Percentiles rank a stretch among this genome's conserved stretches.
Evolutionary conservation across 2,329 filamentous ascomycete genomes (phyloP).

Genomic region (Cladosporium sphaerospermum): DNA sequence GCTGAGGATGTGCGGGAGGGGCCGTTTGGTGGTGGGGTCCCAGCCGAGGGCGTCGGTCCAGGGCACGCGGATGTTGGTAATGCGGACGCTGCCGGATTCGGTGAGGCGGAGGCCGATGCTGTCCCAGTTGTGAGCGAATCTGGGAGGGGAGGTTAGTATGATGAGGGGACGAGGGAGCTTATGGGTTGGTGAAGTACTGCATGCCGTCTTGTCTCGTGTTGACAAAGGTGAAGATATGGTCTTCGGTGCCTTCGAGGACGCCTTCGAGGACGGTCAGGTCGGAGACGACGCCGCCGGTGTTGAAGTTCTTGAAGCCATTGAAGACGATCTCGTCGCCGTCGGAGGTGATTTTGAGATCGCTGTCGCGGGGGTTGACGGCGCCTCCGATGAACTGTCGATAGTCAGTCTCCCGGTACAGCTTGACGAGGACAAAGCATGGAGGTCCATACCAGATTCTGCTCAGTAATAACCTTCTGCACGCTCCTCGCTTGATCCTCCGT

Average conservation of each 20-base stretch:
- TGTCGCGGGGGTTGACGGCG: conserved; percentile 59
- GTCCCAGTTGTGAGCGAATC: conserved; percentile 57
- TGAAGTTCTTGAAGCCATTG: conserved; percentile 60
- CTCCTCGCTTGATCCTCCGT: conserved; percentile 52
- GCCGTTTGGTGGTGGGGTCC: conserved; percentile 46
- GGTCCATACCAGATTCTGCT: conserved; percentile 53
- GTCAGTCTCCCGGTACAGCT: not conserved
- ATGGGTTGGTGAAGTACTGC: not conserved
- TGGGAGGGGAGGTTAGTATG: not conserved
- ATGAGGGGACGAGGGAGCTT: not conserved
- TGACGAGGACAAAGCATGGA: not conserved
- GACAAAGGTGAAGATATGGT: conserved; percentile 59
- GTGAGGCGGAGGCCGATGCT: conserved; percentile 58
- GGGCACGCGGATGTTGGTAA: conserved; percentile 50
- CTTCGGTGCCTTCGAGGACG: conserved; percentile 49
- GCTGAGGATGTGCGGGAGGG: conserved; percentile 44
- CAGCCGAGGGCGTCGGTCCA: conserved; percentile 60
- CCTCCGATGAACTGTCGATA: conserved; percentile 55
- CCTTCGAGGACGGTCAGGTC: conserved; percentile 62
- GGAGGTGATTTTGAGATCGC: conserved; percentile 51
- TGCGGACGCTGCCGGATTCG: conserved; percentile 58
- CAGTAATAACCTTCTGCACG: conserved; percentile 49
- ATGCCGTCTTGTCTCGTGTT: conserved; percentile 54
- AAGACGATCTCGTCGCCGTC: conserved; percentile 53
- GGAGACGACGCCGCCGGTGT: conserved; percentile 60